These are phyloP conservation scores for Botryosphaeria dothidea DNA, from an alignment of 2,329 filamentous ascomycete genomes.

Conservation along the genomic window DNA sequence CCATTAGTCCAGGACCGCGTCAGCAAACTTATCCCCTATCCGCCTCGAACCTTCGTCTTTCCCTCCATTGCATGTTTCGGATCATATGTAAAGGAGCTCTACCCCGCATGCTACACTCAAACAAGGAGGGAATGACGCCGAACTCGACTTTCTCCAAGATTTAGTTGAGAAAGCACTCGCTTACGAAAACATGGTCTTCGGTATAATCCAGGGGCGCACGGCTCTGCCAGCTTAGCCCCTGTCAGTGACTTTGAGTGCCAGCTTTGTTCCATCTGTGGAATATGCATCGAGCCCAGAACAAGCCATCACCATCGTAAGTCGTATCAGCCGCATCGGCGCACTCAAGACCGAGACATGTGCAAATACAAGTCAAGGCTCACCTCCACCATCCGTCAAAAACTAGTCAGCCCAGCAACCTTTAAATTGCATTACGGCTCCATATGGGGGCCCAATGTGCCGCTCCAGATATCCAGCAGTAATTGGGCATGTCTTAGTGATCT, in stretches of 20 bases:
- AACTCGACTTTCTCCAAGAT: neutral
- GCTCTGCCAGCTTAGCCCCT: neutral
- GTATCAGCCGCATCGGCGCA: neutral
- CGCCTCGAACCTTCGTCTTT: no score
- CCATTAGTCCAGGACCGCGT: no score
- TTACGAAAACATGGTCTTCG: neutral
- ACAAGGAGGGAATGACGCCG: no score
- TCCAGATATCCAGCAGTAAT: neutral
- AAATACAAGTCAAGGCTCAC: neutral
- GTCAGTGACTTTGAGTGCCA: neutral
- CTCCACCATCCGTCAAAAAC: neutral
- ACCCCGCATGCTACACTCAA: neutral
- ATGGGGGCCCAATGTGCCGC: neutral
- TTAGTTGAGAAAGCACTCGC: neutral
- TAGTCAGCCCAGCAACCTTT: neutral
- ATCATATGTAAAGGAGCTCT: no score
- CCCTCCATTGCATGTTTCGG: no score
- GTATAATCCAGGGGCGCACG: neutral
- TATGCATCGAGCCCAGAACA: neutral
- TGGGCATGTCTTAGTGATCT: neutral
- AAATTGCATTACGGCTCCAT: neutral
- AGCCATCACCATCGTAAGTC: neutral
- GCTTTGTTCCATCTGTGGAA: neutral
- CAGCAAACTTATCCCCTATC: no score
- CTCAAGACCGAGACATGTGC: neutral